phyloP scores from a whole-genome alignment of 495 filamentous ascomycete species.

The Chaetomidium leptoderma region DNA sequence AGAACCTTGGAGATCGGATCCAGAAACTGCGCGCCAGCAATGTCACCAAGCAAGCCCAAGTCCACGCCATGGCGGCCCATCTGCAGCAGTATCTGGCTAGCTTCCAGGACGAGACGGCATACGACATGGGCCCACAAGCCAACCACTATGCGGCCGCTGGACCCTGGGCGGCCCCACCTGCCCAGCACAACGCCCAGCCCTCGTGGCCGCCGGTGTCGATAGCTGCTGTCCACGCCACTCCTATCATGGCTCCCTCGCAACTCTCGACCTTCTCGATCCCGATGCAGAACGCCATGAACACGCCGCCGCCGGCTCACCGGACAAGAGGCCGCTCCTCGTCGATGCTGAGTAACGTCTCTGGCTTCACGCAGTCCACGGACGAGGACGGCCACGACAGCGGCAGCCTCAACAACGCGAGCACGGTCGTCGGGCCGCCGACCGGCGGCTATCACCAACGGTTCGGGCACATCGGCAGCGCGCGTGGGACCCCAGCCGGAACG shows the following conservation, averaged over 20 bases:
- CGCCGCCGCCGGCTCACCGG: conserved; percentile 27
- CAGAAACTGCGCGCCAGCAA: conserved; percentile 35
- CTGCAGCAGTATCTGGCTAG: conserved; percentile 39
- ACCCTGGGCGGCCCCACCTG: conserved; percentile 21
- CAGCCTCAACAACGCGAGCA: conserved; percentile 1
- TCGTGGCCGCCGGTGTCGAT: conserved; percentile 31
- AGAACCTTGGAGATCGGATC: conserved; percentile 37
- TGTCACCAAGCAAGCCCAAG: conserved; percentile 40
- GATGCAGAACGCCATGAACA: conserved; percentile 16
- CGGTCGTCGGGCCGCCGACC: conserved; percentile 12
- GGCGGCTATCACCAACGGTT: neutral
- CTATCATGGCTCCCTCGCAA: conserved; percentile 22
- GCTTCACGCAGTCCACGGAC: conserved; percentile 58
- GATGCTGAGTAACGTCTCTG: conserved; percentile 63
- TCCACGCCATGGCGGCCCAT: conserved; percentile 37
- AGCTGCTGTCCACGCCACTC: conserved; percentile 13
- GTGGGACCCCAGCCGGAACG: conserved; percentile 15
- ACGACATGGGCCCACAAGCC: conserved; percentile 21
- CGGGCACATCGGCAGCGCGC: neutral
- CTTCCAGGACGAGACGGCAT: conserved; percentile 33
- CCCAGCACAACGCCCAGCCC: conserved; percentile 18
- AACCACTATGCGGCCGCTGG: conserved; percentile 22
- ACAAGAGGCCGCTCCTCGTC: conserved; percentile 57
- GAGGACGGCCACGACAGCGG: conserved; percentile 27
- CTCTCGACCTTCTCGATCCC: conserved; percentile 25